A percentile compares a stretch with the other conserved stretches of the same genome.
phyloP scores from a whole-genome alignment of 768 basidiomycete genomes.

The Daedaleopsis sinensis region DNA sequence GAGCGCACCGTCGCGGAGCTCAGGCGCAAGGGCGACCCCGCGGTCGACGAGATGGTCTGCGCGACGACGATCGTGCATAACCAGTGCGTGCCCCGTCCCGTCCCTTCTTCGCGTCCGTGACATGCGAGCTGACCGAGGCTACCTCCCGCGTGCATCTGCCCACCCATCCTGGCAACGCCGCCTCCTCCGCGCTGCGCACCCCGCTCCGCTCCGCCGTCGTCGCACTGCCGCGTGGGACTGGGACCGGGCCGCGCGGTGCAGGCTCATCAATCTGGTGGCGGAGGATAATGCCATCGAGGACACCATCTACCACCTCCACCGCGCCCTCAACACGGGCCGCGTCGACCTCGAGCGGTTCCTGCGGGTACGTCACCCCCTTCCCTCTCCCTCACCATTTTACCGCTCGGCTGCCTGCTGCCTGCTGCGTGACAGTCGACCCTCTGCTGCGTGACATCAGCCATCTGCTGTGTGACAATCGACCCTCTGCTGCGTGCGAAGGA shows the following conservation, averaged over 20 bases:
- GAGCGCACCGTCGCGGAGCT: conserved; percentile 79
- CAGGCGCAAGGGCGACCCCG: conserved; percentile 83
- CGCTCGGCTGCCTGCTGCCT: too few species aligned
- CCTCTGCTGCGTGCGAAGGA: conserved; percentile 4
- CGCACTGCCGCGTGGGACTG: not conserved
- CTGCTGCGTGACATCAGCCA: conserved; percentile 3
- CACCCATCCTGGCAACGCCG: not conserved
- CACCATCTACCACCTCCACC: conserved; percentile 94
- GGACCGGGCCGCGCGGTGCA: conserved; percentile 39
- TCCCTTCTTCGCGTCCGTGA: conserved; percentile 7
- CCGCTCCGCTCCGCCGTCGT: not conserved
- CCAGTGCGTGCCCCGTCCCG: conserved; percentile 58
- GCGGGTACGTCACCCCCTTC: conserved; percentile 56
- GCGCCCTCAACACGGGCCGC: conserved; percentile 87
- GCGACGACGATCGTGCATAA: conserved; percentile 95
- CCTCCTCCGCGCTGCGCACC: not conserved
- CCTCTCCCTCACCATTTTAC: conserved; percentile 12
- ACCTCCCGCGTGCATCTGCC: not conserved
- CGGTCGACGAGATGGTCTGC: conserved; percentile 96
- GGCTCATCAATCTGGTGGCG: conserved; percentile 95
- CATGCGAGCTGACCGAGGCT: not conserved
- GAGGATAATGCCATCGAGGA: conserved; percentile 99
- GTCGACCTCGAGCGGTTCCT: conserved; percentile 95
- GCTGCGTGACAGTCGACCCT: conserved; percentile 20
- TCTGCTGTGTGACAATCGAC: conserved; percentile 21